Evolutionary conservation across 108 stramenopile genomes (phyloP), one percentile per base, ranked within the genome.

Genomic region (Seminavis robusta): DNA sequence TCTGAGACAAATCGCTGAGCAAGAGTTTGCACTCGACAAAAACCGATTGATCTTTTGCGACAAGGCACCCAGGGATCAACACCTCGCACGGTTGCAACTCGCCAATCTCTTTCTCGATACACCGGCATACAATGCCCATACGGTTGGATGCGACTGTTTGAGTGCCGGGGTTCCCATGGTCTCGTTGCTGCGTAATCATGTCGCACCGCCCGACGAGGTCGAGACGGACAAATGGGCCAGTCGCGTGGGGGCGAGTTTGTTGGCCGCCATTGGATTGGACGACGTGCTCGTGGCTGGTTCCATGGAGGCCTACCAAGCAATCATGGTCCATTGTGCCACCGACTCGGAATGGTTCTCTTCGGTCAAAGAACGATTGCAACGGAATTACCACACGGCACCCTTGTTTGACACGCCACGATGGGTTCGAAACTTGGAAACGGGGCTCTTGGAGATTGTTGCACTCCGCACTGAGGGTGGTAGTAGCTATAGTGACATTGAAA

Each of bases 31-130:
- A n/a, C 16, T 56, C 70, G 15, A 69, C 71, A 19, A 64, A 76
- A 45, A 78, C 76, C 37, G 39, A 85, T 2, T n/a, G n/a, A 46
- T 86, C 21, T 94, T 94, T 66, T 59, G 82, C 13, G 79, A 90
- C 45, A 80, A 84, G 0, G 73, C 65, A 13, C 63, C 87, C 27
- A 73, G 86, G 31, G 71, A 73, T 16, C 84, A 90, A 51, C 94
- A 95, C 65, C 52, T 95, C 51, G 52, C 41, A 32, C 74, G 94
- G 40, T 65, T 90, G 32, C 59, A 58, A 47, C 65, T 85, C 20
- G 91, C 84, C 0, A 90, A 95, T 65, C 51, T 95, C 9, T 92
- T 89, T 37, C 49, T 95, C 19, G 94, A 95, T 56, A 95, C 94
- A 17, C 89, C 90, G 23, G 58, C 75, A 4, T 95, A 88, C 62